Base-by-base conservation (phyloP, 768 basidiomycete genomes). In the Steccherinum ochraceum region DNA sequence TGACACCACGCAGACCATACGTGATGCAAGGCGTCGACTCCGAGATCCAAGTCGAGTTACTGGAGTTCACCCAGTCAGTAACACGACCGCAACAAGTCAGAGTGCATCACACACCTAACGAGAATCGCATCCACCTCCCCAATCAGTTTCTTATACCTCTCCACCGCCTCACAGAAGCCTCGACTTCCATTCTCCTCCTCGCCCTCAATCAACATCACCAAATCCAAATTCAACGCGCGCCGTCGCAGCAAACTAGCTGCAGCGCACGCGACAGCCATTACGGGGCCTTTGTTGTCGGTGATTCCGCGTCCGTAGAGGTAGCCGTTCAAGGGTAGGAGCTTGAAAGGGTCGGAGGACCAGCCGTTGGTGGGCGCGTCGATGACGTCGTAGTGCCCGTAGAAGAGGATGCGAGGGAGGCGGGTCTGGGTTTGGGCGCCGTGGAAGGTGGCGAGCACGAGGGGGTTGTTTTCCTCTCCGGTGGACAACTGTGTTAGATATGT, bases 371-470 rank as follows among this genome's bases (percentile, higher is more conserved):
- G 82, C 0, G 93, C 93, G 0, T 86, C 73, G 45, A 98, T 90
- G n/a, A 98, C 91, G 59, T 99, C 96, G 69, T 98, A 99, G 65
- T 99, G 96, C 84, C 93, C 95, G 57, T 98, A 99, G 67, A 95
- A 94, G 12, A 97, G 70, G 2, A 98, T 75, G 4, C 94, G 77
- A 5, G 81, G 88, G 53, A 84, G 84, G 19, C 53, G 57, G 23
- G 70, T 65, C 56, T 78, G 74, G 2, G 75, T 72, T 59, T 84
- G 77, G 16, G 79, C 77, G 3, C 92, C 89, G 27, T 75, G 73
- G 65, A 98, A 99, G 1, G 83, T 93, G 0, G 86, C 94, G 10
- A 96, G 74, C 0, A 98, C 93, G 7, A 98, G 73, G 0, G 96
- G 95, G 63, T 90, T 96, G 50, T 75, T 78, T 1, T 79, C 81